Percentiles rank a stretch among this genome's conserved stretches.
Conservation (phyloP, 2,329 filamentous ascomycete genomes). For the Ceratocystis colombiana region DNA sequence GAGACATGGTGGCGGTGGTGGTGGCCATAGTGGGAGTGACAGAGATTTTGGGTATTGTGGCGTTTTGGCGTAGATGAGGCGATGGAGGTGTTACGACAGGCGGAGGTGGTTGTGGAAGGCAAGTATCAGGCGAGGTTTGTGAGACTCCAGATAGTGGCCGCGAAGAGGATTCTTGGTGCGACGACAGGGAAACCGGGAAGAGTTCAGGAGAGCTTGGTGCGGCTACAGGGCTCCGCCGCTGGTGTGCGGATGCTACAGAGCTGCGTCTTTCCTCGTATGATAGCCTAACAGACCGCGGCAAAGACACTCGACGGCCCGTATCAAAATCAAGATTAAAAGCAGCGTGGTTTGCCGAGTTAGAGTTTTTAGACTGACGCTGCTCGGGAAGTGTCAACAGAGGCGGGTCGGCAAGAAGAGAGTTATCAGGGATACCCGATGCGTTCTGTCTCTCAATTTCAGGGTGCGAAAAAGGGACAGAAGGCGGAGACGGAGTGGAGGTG, state of each 20-base stretch:
- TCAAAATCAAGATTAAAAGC: conserved; percentile 44
- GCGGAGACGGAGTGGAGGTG: conserved; percentile 45
- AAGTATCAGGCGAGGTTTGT: conserved; percentile 1
- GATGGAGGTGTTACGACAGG: conserved; percentile 21
- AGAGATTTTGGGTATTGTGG: conserved; percentile 44
- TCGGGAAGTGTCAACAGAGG: conserved; percentile 45
- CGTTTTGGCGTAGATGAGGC: conserved; percentile 37
- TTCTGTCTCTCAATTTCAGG: conserved; percentile 36
- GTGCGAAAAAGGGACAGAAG: conserved; percentile 42
- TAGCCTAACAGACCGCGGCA: conserved; percentile 45
- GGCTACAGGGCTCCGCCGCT: background rate
- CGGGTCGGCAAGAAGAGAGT: conserved; percentile 38
- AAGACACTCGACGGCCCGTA: conserved; percentile 40
- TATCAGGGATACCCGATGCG: conserved; percentile 32
- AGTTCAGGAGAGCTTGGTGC: conserved; percentile 5
- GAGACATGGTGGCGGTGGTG: conserved; percentile 30
- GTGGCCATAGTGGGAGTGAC: conserved; percentile 31
- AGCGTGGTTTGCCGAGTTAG: conserved; percentile 33
- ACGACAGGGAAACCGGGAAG: background rate
- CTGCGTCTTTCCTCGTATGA: conserved; percentile 42
- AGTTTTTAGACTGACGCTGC: conserved; percentile 40
- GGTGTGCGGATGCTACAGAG: background rate
- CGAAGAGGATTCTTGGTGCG: background rate
- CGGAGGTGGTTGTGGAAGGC: background rate
- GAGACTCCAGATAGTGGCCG: conserved; percentile 6